These are phyloP conservation scores for Epichloe hybrida DNA, from an alignment of 2,329 filamentous ascomycete genomes.

Conservation along the genomic window DNA sequence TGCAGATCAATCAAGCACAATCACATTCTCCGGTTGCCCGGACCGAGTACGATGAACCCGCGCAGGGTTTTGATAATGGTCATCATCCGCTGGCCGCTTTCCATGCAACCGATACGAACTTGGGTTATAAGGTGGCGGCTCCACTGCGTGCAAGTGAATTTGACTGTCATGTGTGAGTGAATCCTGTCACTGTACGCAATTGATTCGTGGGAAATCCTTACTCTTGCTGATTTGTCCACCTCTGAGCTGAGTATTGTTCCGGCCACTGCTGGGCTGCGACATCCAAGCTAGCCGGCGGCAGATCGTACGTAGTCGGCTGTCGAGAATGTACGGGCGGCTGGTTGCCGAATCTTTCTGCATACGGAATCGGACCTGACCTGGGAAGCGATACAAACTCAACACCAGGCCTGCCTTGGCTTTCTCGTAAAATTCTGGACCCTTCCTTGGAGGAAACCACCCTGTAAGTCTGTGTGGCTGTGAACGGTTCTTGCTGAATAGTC, in stretches of 20 bases:
- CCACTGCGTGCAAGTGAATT: not conserved
- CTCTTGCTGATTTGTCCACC: slow-evolving; percentile 1
- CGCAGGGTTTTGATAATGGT: slow-evolving; percentile 1
- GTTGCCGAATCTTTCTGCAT: not conserved
- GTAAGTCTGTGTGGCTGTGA: slow-evolving; percentile 5
- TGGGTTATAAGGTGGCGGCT: not conserved
- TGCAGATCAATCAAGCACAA: slow-evolving; percentile 18
- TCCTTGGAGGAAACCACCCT: slow-evolving; percentile 12
- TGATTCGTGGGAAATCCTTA: not conserved
- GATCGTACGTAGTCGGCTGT: not conserved
- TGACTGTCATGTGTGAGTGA: not conserved
- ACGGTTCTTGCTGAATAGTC: slow-evolving; percentile 4
- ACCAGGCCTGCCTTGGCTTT: slow-evolving; percentile 9
- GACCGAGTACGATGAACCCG: slow-evolving; percentile 6
- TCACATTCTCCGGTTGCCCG: slow-evolving; percentile 15
- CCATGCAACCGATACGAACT: not conserved
- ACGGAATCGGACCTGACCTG: not conserved
- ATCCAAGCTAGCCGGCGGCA: not conserved
- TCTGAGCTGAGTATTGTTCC: not conserved
- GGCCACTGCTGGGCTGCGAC: not conserved
- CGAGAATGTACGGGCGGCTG: not conserved
- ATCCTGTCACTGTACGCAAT: not conserved
- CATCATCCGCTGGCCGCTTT: slow-evolving; percentile 4
- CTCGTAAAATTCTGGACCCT: slow-evolving; percentile 8
- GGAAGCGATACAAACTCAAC: slow-evolving; percentile 11